Evolutionary conservation across 2,329 filamentous ascomycete genomes (phyloP).

Genomic region (Pyrenophora teres): DNA sequence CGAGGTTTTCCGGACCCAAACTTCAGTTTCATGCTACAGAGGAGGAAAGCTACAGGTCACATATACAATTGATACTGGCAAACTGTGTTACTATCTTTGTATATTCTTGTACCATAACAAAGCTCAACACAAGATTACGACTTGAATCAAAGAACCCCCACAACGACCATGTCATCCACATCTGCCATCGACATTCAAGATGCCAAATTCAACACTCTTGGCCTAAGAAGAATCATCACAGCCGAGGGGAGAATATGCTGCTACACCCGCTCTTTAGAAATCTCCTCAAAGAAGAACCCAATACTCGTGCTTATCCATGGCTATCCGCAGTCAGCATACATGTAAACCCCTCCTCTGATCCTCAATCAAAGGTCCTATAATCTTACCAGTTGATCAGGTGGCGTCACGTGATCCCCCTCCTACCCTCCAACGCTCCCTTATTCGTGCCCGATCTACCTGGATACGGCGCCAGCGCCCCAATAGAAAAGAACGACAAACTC

Average conservation of each 20-base stretch:
- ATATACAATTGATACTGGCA: too few relatives aligned
- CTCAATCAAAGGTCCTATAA: neutral
- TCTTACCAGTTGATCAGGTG: slow-evolving; percentile 23
- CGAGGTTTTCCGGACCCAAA: neutral
- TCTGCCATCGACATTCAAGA: slow-evolving; percentile 35
- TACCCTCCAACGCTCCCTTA: slow-evolving; percentile 32
- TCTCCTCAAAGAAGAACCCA: slow-evolving; percentile 34
- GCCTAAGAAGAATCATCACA: slow-evolving; percentile 32
- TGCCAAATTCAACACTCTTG: slow-evolving; percentile 34
- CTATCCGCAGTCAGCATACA: slow-evolving; percentile 40
- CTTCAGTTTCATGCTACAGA: too few relatives aligned
- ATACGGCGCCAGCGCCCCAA: slow-evolving; percentile 37
- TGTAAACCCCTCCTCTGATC: slow-evolving; percentile 16
- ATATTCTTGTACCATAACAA: too few relatives aligned
- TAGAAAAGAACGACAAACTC: slow-evolving; percentile 36
- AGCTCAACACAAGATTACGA: neutral
- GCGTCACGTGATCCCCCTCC: slow-evolving; percentile 40
- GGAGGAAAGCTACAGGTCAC: too few relatives aligned
- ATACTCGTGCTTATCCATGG: slow-evolving; percentile 41
- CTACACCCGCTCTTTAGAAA: slow-evolving; percentile 33
- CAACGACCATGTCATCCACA: slow-evolving; percentile 20
- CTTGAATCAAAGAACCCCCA: neutral
- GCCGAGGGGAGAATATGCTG: slow-evolving; percentile 33
- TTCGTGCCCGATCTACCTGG: slow-evolving; percentile 42
- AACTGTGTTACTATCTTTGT: too few relatives aligned